A percentile compares a stretch with the other conserved stretches of the same genome.
phyloP scores from a whole-genome alignment of 768 basidiomycete genomes.

The Tremella fuciformis region DNA sequence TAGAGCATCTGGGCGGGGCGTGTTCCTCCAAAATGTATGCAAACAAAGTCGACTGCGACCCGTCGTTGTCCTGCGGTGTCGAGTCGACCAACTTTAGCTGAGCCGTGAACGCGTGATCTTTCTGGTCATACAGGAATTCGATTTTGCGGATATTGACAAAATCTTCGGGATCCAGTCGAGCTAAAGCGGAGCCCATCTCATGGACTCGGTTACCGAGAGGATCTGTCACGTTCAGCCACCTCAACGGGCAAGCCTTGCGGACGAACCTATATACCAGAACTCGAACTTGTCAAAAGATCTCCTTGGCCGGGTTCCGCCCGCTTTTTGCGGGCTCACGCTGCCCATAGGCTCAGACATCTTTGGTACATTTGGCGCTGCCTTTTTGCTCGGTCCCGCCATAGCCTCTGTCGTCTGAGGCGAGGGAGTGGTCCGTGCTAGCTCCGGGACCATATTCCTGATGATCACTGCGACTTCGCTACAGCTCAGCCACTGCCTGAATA shows the following conservation, averaged over 20 bases:
- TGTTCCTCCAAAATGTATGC: slow-evolving; percentile 42
- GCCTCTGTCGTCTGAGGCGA: too few species aligned
- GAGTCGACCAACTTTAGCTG: slow-evolving; percentile 38
- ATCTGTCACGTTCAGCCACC: slow-evolving; percentile 16
- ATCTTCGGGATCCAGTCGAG: slow-evolving; percentile 35
- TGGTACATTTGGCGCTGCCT: too few species aligned
- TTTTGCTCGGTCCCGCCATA: too few species aligned
- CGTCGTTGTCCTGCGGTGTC: slow-evolving; percentile 12
- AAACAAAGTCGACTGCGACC: slow-evolving; percentile 22
- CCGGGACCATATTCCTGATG: slow-evolving; percentile 30
- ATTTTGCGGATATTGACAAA: slow-evolving; percentile 42
- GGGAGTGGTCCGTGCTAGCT: slow-evolving; percentile 15
- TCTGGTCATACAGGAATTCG: slow-evolving; percentile 33
- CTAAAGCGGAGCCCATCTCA: slow-evolving; percentile 21
- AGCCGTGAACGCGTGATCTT: slow-evolving; percentile 30
- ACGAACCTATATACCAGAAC: slow-evolving; percentile 49
- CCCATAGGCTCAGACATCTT: neutral
- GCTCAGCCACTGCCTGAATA: neutral
- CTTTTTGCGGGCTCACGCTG: neutral
- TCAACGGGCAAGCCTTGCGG: neutral
- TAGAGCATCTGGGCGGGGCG: slow-evolving; percentile 41
- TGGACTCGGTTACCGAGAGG: slow-evolving; percentile 20
- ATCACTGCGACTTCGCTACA: slow-evolving; percentile 36
- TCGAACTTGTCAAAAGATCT: slow-evolving; percentile 20
- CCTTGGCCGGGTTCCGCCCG: neutral